Percentiles rank a stretch among this genome's conserved stretches.
Evolutionary conservation across 345 rosid species (phyloP).

Genomic region (thale cress (Arabidopsis thaliana)): TAIR10.1 NC_003070.9:28485001-28485500

Average conservation of each 20-base stretch:
- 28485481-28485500: neutral
- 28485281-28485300: neutral
- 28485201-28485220: slow-evolving; percentile 2
- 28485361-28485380: neutral
- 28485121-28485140: neutral
- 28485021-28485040: neutral
- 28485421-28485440: neutral
- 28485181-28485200: slow-evolving; percentile 36
- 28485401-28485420: neutral
- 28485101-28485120: slow-evolving; percentile 43
- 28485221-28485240: slow-evolving; percentile 13
- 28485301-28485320: neutral
- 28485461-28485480: neutral
- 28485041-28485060: slow-evolving; percentile 9
- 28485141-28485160: slow-evolving; percentile 22
- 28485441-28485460: neutral
- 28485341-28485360: neutral
- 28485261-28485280: neutral
- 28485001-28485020: neutral
- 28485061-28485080: slow-evolving; percentile 6
- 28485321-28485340: neutral
- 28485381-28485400: neutral
- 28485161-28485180: slow-evolving; percentile 42
- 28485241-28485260: neutral
- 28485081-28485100: slow-evolving; percentile 27